phyloP scores from a whole-genome alignment of 352 stramenopile genomes.

The Phytophthora meadii region DNA sequence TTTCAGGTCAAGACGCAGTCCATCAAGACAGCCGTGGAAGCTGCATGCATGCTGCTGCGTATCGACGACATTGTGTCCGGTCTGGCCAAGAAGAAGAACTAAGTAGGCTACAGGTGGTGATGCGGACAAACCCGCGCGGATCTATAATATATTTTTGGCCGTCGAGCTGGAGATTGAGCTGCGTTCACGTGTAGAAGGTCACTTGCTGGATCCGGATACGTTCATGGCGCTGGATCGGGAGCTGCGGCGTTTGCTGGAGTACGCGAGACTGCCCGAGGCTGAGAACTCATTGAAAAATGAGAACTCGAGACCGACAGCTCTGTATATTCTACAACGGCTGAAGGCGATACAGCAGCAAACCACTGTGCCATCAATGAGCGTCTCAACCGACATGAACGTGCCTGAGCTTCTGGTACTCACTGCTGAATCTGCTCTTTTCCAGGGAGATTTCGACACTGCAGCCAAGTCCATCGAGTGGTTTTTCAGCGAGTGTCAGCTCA shows the following conservation, averaged over 20 bases:
- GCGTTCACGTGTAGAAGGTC: slow-evolving; percentile 27
- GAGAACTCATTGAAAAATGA: slow-evolving; percentile 24
- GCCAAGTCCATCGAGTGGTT: slow-evolving; percentile 71
- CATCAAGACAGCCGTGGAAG: slow-evolving; percentile 99
- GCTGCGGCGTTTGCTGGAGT: slow-evolving; percentile 56
- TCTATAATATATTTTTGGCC: slow-evolving; percentile 80
- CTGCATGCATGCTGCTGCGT: slow-evolving; percentile 96
- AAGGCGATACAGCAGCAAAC: slow-evolving; percentile 41
- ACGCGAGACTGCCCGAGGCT: slow-evolving; percentile 43
- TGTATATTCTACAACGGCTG: slow-evolving; percentile 50
- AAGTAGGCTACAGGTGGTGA: slow-evolving; percentile 20
- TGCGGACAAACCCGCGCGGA: slow-evolving; percentile 17
- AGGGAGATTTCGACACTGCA: slow-evolving; percentile 72
- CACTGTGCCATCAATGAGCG: slow-evolving; percentile 36
- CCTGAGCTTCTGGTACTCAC: slow-evolving; percentile 82
- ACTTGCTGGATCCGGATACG: slow-evolving; percentile 3
- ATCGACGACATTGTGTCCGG: slow-evolving; percentile 99
- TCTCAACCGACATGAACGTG: slow-evolving; percentile 43
- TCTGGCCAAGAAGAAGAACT: slow-evolving; percentile 96
- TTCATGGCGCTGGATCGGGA: slow-evolving; percentile 65
- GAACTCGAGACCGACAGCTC: slow-evolving; percentile 32
- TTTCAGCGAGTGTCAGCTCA: slow-evolving; percentile 59
- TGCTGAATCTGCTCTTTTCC: slow-evolving; percentile 70
- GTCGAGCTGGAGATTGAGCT: slow-evolving; percentile 49
- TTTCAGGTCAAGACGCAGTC: slow-evolving; percentile 99